A percentile compares a stretch with the other conserved stretches of the same genome.
phyloP scores from a whole-genome alignment of 129 eudicot genomes.

The Ambrosia trifida region DNA sequence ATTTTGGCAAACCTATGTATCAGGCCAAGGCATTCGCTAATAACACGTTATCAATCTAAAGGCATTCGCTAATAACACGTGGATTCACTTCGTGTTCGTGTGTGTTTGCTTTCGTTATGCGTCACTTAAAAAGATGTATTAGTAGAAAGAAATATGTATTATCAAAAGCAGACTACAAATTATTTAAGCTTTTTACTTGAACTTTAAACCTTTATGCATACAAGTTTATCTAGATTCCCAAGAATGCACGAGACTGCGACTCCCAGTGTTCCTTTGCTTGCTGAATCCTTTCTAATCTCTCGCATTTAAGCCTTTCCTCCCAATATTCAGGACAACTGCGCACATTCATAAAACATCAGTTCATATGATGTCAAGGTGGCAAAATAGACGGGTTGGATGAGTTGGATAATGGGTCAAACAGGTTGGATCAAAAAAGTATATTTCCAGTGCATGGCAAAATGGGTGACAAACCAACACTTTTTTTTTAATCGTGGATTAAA shows the following conservation, averaged over 20 bases:
- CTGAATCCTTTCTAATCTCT: slow-evolving; percentile 65
- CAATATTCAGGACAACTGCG: slow-evolving; percentile 88
- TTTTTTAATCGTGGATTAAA: neutral
- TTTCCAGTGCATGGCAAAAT: neutral
- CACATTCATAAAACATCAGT: neutral
- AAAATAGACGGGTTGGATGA: neutral
- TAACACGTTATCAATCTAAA: too few relatives aligned
- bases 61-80: too few relatives aligned
- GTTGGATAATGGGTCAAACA: neutral
- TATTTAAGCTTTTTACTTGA: slow-evolving; percentile 20
- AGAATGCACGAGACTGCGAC: slow-evolving; percentile 57
- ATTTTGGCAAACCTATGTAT: too few relatives aligned
- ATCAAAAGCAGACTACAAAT: slow-evolving; percentile 22
- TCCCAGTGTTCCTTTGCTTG: slow-evolving; percentile 93
- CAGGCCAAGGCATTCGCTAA: too few relatives aligned
- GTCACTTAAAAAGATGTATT: neutral
- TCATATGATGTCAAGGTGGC: neutral
- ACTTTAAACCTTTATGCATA: slow-evolving; percentile 22
- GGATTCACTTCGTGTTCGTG: neutral
- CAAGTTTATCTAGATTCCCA: slow-evolving; percentile 49
- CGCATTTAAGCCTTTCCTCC: slow-evolving; percentile 72
- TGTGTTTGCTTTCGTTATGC: neutral
- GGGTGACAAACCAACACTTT: neutral
- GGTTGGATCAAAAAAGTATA: neutral
- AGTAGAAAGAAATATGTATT: neutral